Evolutionary conservation across 1,284 basidiomycete species (phyloP).

Genomic region (Schizophyllum commune): DNA sequence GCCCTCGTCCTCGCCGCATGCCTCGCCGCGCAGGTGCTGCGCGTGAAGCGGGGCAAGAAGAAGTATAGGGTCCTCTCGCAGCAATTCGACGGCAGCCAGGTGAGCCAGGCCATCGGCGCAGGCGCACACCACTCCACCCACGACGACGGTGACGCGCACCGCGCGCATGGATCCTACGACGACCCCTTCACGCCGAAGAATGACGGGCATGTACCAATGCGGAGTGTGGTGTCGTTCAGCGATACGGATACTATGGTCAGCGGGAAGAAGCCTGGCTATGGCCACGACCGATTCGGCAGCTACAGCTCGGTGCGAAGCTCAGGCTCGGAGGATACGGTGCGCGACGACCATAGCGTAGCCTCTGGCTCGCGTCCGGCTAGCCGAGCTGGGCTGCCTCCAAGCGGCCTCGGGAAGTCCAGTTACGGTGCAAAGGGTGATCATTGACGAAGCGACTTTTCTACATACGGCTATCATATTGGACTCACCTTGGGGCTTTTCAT

Average conservation of each 20-base stretch:
- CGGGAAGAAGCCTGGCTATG: not conserved
- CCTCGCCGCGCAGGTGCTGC: not conserved
- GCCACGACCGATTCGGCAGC: not conserved
- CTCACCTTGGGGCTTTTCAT: too few species aligned
- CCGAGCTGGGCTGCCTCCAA: not conserved
- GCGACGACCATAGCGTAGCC: not conserved
- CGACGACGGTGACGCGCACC: too few species aligned
- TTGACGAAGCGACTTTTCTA: not conserved
- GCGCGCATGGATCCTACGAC: too few species aligned
- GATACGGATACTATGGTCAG: not conserved
- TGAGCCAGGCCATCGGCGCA: not conserved
- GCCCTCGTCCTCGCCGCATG: not conserved
- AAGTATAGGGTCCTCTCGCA: not conserved
- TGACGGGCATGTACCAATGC: not conserved
- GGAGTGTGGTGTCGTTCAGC: not conserved
- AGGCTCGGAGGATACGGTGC: not conserved
- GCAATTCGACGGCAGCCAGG: not conserved
- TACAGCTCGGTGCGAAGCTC: not conserved
- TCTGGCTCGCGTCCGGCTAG: not conserved
- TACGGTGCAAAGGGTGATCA: not conserved
- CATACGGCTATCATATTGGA: too few species aligned
- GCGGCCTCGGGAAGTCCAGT: not conserved
- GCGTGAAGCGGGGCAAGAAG: not conserved
- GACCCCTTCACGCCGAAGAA: not conserved
- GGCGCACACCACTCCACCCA: too few species aligned